Conservation (phyloP, 140 eudicot species). For the Bidens hawaiensis region DNA sequence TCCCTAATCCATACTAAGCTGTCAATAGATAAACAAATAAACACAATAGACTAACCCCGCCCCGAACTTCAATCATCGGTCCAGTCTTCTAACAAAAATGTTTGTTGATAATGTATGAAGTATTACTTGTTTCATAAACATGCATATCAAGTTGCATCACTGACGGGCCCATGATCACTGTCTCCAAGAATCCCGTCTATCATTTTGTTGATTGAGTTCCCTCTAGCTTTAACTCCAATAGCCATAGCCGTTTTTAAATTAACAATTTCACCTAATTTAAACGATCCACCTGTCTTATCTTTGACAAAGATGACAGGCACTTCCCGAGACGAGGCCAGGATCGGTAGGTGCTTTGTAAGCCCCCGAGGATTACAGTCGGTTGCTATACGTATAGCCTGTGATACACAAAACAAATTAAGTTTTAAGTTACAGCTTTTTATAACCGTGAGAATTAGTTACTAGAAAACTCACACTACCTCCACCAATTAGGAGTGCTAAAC, state of each 20-base stretch:
- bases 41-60: too few species aligned
- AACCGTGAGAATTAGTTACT: background rate
- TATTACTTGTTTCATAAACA: too few species aligned
- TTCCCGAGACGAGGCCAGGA: constrained; percentile 63
- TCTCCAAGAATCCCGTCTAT: constrained; percentile 35
- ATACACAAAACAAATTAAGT: background rate
- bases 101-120: background rate
- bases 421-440: background rate
- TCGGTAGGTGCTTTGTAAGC: constrained; percentile 73
- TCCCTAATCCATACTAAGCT: too few species aligned
- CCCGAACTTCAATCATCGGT: too few species aligned
- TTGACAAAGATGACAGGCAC: constrained; percentile 68
- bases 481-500: too few species aligned
- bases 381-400: constrained; percentile 69
- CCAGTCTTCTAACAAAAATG: background rate
- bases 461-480: background rate
- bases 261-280: constrained; percentile 66
- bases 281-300: constrained; percentile 66
- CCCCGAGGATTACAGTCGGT: constrained; percentile 75
- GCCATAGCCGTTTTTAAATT: constrained; percentile 76
- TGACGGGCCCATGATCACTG: constrained; percentile 1
- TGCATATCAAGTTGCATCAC: background rate
- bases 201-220: constrained; percentile 49
- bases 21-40: too few species aligned
- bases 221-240: constrained; percentile 72